Percentiles rank a stretch among this genome's conserved stretches.
These are phyloP conservation scores for Fraxinus velutina DNA, from an alignment of 305 asterid genomes.

Conservation along the genomic window DNA sequence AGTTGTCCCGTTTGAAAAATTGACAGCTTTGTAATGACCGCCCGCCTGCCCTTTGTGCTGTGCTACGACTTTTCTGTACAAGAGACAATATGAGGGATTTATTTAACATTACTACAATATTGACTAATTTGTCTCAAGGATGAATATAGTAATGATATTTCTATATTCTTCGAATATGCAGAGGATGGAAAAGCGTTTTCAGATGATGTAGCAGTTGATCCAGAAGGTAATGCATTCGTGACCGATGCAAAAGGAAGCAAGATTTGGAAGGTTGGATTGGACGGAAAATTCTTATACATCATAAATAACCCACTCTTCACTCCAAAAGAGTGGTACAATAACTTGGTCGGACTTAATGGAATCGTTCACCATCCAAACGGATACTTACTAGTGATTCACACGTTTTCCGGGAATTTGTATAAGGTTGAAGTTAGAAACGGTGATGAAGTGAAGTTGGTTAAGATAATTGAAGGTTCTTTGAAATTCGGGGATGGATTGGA, in stretches of 20 bases:
- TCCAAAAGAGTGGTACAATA: conserved; percentile 63
- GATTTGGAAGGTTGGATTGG: conserved; percentile 73
- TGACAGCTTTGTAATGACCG: not conserved
- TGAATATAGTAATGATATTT: not conserved
- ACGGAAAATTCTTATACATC: conserved; percentile 48
- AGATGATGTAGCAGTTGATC: conserved; percentile 78
- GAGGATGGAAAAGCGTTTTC: conserved; percentile 66
- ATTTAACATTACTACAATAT: not conserved
- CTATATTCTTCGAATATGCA: conserved; percentile 26
- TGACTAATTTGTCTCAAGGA: not conserved
- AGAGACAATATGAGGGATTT: not conserved
- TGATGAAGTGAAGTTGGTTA: conserved; percentile 46
- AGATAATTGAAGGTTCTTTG: conserved; percentile 40
- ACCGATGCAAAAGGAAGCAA: conserved; percentile 66
- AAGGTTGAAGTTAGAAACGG: conserved; percentile 46
- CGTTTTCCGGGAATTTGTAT: conserved; percentile 65
- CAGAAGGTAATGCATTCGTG: conserved; percentile 67
- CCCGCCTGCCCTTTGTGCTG: not conserved
- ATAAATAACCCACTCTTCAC: conserved; percentile 60
- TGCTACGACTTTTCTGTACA: not conserved
- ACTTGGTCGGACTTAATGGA: conserved; percentile 66
- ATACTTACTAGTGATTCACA: conserved; percentile 63
- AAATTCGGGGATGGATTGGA: conserved; percentile 80
- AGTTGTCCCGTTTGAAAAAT: not conserved
- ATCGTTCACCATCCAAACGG: conserved; percentile 87